phyloP scores from a whole-genome alignment of 495 filamentous ascomycete species.

The Lineolata rhizophorae region DNA sequence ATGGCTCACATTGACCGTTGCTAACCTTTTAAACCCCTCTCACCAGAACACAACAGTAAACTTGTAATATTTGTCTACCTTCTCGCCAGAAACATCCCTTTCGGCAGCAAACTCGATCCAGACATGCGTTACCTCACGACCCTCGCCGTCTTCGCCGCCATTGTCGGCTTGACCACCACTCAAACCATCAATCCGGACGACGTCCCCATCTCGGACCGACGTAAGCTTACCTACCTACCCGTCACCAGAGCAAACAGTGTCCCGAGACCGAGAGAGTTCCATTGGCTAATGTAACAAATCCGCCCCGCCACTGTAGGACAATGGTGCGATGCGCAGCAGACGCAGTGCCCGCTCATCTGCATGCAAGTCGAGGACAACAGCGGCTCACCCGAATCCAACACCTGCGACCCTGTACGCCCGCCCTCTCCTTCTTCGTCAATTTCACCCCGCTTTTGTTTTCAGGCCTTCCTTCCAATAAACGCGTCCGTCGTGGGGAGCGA shows the following conservation, averaged over 20 bases:
- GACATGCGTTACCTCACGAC: conserved; percentile 11
- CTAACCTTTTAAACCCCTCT: background rate
- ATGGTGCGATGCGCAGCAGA: conserved; percentile 49
- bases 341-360: conserved; percentile 59
- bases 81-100: background rate
- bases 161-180: conserved; percentile 17
- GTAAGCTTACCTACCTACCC: too few relatives aligned
- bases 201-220: conserved; percentile 27
- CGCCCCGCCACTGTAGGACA: too few relatives aligned
- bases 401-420: conserved; percentile 46
- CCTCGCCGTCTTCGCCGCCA: conserved; percentile 10
- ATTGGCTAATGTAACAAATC: too few relatives aligned
- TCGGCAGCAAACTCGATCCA: conserved; percentile 5
- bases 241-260: too few relatives aligned
- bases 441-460: too few relatives aligned
- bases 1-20: too few relatives aligned
- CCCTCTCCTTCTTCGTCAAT: background rate
- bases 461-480: background rate
- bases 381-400: conserved; percentile 31
- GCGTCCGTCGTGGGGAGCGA: background rate
- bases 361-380: conserved; percentile 35
- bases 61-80: background rate
- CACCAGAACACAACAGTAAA: background rate
- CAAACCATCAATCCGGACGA: conserved; percentile 40
- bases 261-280: too few relatives aligned